These are phyloP conservation scores for Hemisphaericaspora nanyangensis DNA, from an alignment of 805 yeast genomes.

Conservation along the genomic window DNA sequence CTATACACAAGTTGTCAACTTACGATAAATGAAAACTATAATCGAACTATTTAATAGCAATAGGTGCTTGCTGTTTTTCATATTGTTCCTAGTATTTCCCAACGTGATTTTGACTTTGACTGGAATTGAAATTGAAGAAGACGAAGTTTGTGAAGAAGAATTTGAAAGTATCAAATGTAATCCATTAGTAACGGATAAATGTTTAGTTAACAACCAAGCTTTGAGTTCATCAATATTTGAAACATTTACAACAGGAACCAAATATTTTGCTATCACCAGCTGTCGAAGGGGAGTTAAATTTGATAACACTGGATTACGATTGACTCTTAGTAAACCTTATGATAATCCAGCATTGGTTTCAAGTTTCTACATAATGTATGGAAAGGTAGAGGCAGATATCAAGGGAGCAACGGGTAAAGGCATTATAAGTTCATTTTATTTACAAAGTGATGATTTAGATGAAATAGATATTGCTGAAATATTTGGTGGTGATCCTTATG, in stretches of 20 bases:
- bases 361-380: slow-evolving; percentile 29
- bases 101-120: background rate
- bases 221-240: slow-evolving; percentile 16
- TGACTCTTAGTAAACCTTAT: slow-evolving; percentile 16
- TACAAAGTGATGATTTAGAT: slow-evolving; percentile 42
- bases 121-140: background rate
- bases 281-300: slow-evolving; percentile 8
- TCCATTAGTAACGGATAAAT: slow-evolving; percentile 19
- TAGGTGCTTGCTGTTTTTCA: too few relatives aligned
- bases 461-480: slow-evolving; percentile 39
- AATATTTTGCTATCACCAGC: slow-evolving; percentile 7
- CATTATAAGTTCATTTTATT: slow-evolving; percentile 34
- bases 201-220: slow-evolving; percentile 26
- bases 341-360: slow-evolving; percentile 33
- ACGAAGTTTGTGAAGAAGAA: background rate
- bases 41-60: too few relatives aligned
- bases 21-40: too few relatives aligned
- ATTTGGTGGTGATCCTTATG: slow-evolving; percentile 32
- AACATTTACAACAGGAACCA: slow-evolving; percentile 11
- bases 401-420: slow-evolving; percentile 31
- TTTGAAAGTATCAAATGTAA: slow-evolving; percentile 18
- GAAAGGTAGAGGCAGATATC: slow-evolving; percentile 35
- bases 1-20: too few relatives aligned
- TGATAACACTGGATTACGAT: slow-evolving; percentile 7
- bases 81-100: background rate